Base-by-base conservation (phyloP, 805 yeast species). In the Yarrowia keelungensis region DNA sequence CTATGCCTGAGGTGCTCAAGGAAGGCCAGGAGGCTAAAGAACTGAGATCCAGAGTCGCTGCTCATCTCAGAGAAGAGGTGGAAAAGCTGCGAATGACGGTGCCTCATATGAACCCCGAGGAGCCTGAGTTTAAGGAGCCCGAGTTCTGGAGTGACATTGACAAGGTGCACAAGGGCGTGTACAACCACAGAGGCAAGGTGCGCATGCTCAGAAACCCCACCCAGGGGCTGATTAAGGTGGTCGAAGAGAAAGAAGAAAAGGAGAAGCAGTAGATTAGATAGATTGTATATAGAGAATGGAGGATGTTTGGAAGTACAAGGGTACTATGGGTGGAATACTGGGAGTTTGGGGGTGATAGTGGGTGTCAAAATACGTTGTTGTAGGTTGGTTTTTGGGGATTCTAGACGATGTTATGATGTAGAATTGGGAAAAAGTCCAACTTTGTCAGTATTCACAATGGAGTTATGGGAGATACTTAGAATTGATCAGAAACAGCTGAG, bases 1-100 rank as follows among this genome's bases (percentile, higher is more conserved):
- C 90, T 71, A 77, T 92, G 69, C 81, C 89, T 0, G 82, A 81
- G 19, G 88, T 85, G 72, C 80, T 92, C 71, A 87, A 83, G 73
- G 80, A 80, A 65, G 96, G 97, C 3, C 73, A 79, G 11, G 86
- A 85, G 69, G 97, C 91, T 0, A 83, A 84, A 72, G 78, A 79
- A n/a, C 79, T 93, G 62, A 82, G 98, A 70, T 85, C 90, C 36
- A 80, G 84, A 38, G 82, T 93, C 2, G 94, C 97, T 5, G 86
- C 86, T 0, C 87, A 83, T 51, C 76, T 93, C 35, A 83, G 98
- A 72, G 82, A 82, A 42, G 82, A 86, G 39, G 90, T 93, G 5
- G 83, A 85, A 0, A 39, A 58, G 15, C 41, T 69, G 19, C 80
- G 69, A 71, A 35, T 69, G 36, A 22, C 50, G 5, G 51, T 67